Evolutionary conservation across 2,329 filamentous ascomycete species (phyloP).

Genomic region (Xylaria multiplex): DNA sequence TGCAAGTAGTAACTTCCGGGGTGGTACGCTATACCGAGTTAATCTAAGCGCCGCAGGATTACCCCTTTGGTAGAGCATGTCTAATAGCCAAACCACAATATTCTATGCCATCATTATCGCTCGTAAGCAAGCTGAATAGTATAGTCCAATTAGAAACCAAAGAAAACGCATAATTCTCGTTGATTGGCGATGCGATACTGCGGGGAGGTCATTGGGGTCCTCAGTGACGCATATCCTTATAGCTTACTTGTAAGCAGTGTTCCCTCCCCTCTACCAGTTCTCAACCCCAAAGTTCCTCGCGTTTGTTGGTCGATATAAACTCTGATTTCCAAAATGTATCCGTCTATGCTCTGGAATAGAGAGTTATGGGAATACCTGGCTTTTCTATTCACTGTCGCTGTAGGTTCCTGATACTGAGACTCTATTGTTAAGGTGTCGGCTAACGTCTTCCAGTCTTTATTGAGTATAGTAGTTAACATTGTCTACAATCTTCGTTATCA

Average conservation of each 20-base stretch:
- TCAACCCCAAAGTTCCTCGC: background rate
- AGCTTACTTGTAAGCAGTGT: conserved; percentile 1
- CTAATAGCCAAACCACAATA: background rate
- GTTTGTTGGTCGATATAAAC: background rate
- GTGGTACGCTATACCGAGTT: background rate
- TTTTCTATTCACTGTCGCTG: conserved; percentile 7
- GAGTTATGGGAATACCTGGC: conserved; percentile 9
- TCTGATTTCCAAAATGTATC: background rate
- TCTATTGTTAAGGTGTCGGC: background rate
- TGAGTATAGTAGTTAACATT: conserved; percentile 3
- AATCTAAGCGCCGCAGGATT: background rate
- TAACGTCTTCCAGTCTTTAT: conserved; percentile 3
- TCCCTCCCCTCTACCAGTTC: too few relatives aligned
- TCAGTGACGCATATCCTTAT: background rate
- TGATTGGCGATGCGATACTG: background rate
- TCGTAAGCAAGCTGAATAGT: background rate
- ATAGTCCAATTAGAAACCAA: too few relatives aligned
- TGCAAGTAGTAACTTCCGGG: conserved; percentile 16
- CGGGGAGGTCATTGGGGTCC: background rate
- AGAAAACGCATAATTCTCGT: background rate
- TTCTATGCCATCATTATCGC: too few relatives aligned
- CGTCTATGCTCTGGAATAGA: background rate
- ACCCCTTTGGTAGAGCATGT: conserved; percentile 2
- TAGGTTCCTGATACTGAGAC: background rate
- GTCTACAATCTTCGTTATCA: conserved; percentile 39